Conservation (phyloP, 2,329 filamentous ascomycete genomes). For the Dothideomycetidae sp. region DNA sequence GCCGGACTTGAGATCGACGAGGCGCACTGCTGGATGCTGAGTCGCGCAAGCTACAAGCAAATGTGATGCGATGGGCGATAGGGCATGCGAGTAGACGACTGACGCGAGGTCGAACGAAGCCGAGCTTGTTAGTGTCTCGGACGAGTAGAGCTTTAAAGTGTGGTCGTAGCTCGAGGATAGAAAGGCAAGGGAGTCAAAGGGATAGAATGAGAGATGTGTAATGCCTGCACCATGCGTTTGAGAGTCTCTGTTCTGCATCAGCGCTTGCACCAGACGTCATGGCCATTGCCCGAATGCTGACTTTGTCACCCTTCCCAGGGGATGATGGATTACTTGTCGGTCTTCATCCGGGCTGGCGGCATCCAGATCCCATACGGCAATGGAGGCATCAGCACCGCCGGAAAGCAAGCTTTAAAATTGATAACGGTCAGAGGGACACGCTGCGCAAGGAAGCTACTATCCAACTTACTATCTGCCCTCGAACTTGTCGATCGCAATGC, state of each 20-base stretch:
- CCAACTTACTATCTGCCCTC: constrained; percentile 54
- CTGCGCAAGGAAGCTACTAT: not conserved
- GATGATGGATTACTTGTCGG: constrained; percentile 18
- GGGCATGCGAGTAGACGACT: constrained; percentile 61
- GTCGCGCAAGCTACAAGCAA: constrained; percentile 79
- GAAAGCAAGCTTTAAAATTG: constrained; percentile 51
- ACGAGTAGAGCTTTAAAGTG: constrained; percentile 61
- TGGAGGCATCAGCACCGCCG: constrained; percentile 69
- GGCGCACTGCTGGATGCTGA: constrained; percentile 66
- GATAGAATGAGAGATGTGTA: constrained; percentile 63
- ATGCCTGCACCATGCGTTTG: constrained; percentile 53
- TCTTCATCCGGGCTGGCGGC: constrained; percentile 25
- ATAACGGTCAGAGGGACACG: not conserved
- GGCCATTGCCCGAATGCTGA: too few species aligned
- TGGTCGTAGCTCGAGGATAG: constrained; percentile 67
- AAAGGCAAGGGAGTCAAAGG: constrained; percentile 62
- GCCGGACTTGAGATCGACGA: constrained; percentile 76
- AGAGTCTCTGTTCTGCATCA: constrained; percentile 18
- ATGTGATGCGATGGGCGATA: constrained; percentile 57
- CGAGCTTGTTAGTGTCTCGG: constrained; percentile 44
- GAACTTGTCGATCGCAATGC: constrained; percentile 66
- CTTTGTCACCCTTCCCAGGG: constrained; percentile 32
- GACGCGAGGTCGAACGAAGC: constrained; percentile 54
- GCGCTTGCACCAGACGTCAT: constrained; percentile 1
- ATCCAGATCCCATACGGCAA: constrained; percentile 81